A percentile compares a stretch with the other conserved stretches of the same genome.
Conservation (phyloP, 768 basidiomycete species). For the Boletellus emodensis region DNA sequence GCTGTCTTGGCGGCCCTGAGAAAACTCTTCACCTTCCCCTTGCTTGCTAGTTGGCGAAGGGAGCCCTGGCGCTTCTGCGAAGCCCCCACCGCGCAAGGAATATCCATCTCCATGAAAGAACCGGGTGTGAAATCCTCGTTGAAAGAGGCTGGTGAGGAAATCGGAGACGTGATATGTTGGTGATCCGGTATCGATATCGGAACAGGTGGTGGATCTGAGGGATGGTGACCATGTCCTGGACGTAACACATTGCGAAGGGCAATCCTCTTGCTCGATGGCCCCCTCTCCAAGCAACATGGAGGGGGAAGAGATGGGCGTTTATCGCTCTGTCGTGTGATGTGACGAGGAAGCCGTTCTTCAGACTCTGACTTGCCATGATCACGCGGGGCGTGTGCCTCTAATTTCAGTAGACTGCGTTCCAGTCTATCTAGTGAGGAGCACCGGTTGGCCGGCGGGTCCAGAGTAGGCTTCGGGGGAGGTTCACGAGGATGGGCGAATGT, state of each 20-base stretch:
- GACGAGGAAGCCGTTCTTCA: slow-evolving; percentile 6
- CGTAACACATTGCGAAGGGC: background rate
- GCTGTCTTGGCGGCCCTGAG: slow-evolving; percentile 21
- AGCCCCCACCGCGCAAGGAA: slow-evolving; percentile 9
- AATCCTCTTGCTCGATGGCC: slow-evolving; percentile 6
- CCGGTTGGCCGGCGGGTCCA: slow-evolving; percentile 12
- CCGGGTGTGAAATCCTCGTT: slow-evolving; percentile 6
- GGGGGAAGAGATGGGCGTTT: slow-evolving; percentile 23
- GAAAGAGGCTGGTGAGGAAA: background rate
- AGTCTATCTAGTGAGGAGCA: slow-evolving; percentile 32
- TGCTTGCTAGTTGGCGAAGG: slow-evolving; percentile 8
- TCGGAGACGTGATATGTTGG: background rate
- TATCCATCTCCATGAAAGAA: slow-evolving; percentile 35
- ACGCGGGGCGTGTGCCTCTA: slow-evolving; percentile 29
- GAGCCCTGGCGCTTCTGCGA: slow-evolving; percentile 12
- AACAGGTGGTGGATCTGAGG: slow-evolving; percentile 6
- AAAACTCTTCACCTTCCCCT: slow-evolving; percentile 19
- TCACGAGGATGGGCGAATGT: slow-evolving; percentile 15
- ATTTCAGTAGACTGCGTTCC: slow-evolving; percentile 32
- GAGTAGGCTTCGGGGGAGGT: slow-evolving; percentile 21
- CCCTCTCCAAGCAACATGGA: slow-evolving; percentile 12
- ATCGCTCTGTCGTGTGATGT: background rate
- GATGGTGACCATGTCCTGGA: slow-evolving; percentile 1
- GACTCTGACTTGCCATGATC: slow-evolving; percentile 22
- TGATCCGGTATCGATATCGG: background rate